These are phyloP conservation scores for Neurospora discreta DNA, from an alignment of 495 filamentous ascomycete genomes.

Conservation along the genomic window DNA sequence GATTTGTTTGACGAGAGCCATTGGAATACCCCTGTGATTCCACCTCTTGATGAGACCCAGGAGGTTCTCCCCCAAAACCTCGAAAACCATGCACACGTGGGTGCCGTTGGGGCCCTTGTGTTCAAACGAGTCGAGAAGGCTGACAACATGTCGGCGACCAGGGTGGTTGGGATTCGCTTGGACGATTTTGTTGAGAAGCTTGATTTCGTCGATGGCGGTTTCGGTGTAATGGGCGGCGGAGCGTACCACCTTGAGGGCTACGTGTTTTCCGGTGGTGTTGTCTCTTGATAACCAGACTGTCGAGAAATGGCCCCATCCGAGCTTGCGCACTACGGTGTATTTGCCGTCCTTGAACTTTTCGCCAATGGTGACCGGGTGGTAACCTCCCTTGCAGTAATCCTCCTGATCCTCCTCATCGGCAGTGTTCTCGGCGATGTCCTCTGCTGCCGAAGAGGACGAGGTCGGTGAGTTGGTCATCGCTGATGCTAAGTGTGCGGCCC, in stretches of 20 bases:
- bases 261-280: constrained; percentile 83
- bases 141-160: constrained; percentile 88
- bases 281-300: constrained; percentile 96
- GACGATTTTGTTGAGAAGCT: constrained; percentile 91
- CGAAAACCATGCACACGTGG: constrained; percentile 99
- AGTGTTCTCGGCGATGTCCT: constrained; percentile 80
- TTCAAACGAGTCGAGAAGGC: constrained; percentile 90
- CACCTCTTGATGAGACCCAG: constrained; percentile 94
- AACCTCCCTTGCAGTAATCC: constrained; percentile 98
- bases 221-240: constrained; percentile 98
- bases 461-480: constrained; percentile 58
- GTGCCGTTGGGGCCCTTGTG: constrained; percentile 94
- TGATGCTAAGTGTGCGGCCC: constrained; percentile 22
- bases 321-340: constrained; percentile 92
- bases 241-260: constrained; percentile 93
- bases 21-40: constrained; percentile 95
- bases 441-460: constrained; percentile 60
- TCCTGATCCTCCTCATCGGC: constrained; percentile 98
- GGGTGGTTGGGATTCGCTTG: constrained; percentile 89
- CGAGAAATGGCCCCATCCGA: constrained; percentile 98
- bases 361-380: constrained; percentile 86
- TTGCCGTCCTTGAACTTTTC: constrained; percentile 97
- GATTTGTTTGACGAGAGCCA: constrained; percentile 94
- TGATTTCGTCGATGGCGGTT: constrained; percentile 98
- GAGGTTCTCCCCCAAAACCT: constrained; percentile 92